Evolutionary conservation across 2,329 filamentous ascomycete genomes (phyloP), one percentile per base, ranked within the genome.

Genomic region (Fusarium burgessii): DNA sequence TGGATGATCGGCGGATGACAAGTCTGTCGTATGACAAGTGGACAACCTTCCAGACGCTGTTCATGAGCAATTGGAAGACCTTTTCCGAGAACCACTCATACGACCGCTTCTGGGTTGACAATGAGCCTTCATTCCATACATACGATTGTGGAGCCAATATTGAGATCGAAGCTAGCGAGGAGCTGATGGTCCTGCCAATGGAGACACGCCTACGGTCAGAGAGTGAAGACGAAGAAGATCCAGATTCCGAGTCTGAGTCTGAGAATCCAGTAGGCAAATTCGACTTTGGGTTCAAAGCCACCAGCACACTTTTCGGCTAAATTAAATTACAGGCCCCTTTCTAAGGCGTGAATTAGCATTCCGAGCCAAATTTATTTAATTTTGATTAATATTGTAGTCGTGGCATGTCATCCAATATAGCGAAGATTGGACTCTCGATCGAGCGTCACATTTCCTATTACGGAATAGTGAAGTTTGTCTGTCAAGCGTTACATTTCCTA

Each of bases 401-500:
- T 55, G 27, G 7, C 27, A 43, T 41, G 12, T 35, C 27, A 32
- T 41, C 13, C 17, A 55, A 55, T 43, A 25, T 55, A 35, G 40
- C 40, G 40, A 55, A 43, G 51, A 43, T 35, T 33, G 40, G 35
- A 25, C 51, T 43, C 27, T 55, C 17, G 8, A 35, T 55, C 29
- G 35, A 43, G 35, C 51, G 51, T 55, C 25, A 43, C n/a, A 55
- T 55, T 55, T 55, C 38, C 51, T 43, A 35, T 18, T 43, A 17
- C 11, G 29, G 51, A 55, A 17, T 51, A 51, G 35, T 40, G n/a
- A 4, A 51, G 38, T 51, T 40, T 23, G 23, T 23, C 5, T 23
- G 5, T 23, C 5, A 23, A 23, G 23, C 23, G 23, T 23, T 23
- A 23, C 5, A 23, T 23, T 23, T 23, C 23, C 23, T 23, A 23